Conservation (phyloP, 2,329 filamentous ascomycete genomes). For the Fusarium domesticum region DNA sequence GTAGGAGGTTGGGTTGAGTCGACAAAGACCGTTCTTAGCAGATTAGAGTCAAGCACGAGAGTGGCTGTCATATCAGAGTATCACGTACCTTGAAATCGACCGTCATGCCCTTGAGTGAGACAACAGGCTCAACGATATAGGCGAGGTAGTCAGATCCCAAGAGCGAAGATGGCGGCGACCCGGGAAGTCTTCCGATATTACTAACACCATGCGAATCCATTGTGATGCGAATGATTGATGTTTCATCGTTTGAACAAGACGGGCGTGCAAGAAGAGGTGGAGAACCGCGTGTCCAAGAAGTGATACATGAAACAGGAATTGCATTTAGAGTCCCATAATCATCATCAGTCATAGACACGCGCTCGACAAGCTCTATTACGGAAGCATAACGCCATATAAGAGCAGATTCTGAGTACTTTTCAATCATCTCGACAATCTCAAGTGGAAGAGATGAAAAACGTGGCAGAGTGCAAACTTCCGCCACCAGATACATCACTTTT, state of each 20-base stretch:
- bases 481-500: neutral
- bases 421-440: neutral
- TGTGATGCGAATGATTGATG: neutral
- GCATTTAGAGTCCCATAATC: neutral
- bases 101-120: neutral
- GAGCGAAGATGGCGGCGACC: neutral
- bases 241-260: neutral
- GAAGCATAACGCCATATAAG: neutral
- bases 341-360: neutral
- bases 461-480: neutral
- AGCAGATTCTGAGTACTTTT: neutral
- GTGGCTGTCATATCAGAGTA: neutral
- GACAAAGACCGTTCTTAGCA: neutral
- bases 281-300: neutral
- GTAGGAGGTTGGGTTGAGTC: no score
- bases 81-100: neutral
- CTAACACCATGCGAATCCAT: neutral
- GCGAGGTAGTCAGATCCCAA: neutral
- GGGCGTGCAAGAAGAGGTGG: neutral
- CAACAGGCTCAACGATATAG: neutral
- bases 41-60: neutral
- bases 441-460: neutral
- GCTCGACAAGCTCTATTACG: neutral
- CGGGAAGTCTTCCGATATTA: neutral
- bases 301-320: neutral